Percentiles rank a stretch among this genome's conserved stretches.
Evolutionary conservation across 2,329 filamentous ascomycete species (phyloP).

Genomic region (Albophoma yamanashiensis): DNA sequence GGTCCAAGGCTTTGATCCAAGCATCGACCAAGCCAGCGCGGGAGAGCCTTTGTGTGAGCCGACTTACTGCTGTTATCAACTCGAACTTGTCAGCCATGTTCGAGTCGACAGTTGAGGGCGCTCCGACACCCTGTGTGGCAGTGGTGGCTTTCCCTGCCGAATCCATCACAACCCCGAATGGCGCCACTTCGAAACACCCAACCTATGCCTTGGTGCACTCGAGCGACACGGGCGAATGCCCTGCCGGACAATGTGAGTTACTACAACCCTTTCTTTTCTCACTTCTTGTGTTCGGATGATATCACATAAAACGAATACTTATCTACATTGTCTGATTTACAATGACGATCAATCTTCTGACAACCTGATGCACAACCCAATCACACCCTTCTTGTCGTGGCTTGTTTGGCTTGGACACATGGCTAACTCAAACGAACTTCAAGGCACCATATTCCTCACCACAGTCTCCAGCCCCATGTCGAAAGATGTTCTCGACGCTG

Average conservation of each 20-base stretch:
- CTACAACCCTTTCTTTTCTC: constrained; percentile 7
- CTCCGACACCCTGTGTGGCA: constrained; percentile 63
- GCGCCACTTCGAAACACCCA: constrained; percentile 29
- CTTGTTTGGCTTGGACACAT: constrained; percentile 7
- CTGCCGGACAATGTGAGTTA: constrained; percentile 80
- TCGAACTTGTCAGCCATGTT: constrained; percentile 59
- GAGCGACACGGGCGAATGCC: constrained; percentile 88
- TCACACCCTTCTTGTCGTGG: constrained; percentile 4
- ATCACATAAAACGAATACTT: constrained; percentile 70
- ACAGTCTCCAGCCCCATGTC: constrained; percentile 24
- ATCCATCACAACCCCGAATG: constrained; percentile 25
- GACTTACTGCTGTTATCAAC: constrained; percentile 59
- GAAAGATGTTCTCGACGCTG: constrained; percentile 23
- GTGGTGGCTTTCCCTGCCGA: constrained; percentile 55
- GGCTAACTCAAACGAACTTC: constrained; percentile 17
- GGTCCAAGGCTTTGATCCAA: constrained; percentile 41
- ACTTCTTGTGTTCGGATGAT: constrained; percentile 67
- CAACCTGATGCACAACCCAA: constrained; percentile 60
- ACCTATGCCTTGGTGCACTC: constrained; percentile 65
- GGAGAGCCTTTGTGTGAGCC: constrained; percentile 32
- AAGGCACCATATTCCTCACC: constrained; percentile 24
- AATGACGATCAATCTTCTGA: constrained; percentile 86
- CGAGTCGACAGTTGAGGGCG: constrained; percentile 59
- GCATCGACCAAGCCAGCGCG: constrained; percentile 21
- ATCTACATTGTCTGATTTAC: constrained; percentile 99